Evolutionary conservation across 148 eudicot genomes (phyloP), one percentile per base, ranked within the genome.

Genomic region (Drosera capensis): DNA sequence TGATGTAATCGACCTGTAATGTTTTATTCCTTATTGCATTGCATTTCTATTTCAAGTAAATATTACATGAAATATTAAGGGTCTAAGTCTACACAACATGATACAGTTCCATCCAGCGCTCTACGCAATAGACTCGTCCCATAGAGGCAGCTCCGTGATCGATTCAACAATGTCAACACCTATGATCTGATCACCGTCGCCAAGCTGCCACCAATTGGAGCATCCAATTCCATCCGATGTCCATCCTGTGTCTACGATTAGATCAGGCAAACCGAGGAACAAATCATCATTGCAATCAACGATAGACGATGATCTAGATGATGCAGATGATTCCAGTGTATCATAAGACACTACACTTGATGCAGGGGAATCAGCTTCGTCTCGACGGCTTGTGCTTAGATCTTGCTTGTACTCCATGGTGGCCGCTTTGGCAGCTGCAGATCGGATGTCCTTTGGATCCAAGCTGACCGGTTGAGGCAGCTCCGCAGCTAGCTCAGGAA

Each of bases 241-340:
- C n/a, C n/a, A n/a, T n/a, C 50, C 38, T 4, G 15, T 3, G 40
- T 28, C 26, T 29, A 60, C 5, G 25, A 36, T 34, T 6, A 60
- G 45, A 34, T 60, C 65, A 1, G 65, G 65, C 39, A 60, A 28
- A 21, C 46, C 58, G 7, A 44, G 34, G 35, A 60, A 60, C 2
- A 57, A 51, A 14, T 60, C 65, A 21, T 34, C 38, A 34, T 34
- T 9, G 14, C 14, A 2, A 34, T 2, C 11, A 7, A 34, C 38
- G 14, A 9, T 15, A n/a, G n/a, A n/a, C n/a, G n/a, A n/a, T 34
- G 38, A 34, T 20, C 8, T 18, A 37, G 39, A 29, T 22, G 65
- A 52, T 36, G 46, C 20, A 0, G 49, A 50, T 14, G 50, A 35
- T 34, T 50, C 63, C 22, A 11, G 38, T 34, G 38, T 34, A 34